These are phyloP conservation scores for Malassezia brasiliensis DNA, from an alignment of 1,284 basidiomycete genomes.

Conservation along the genomic window DNA sequence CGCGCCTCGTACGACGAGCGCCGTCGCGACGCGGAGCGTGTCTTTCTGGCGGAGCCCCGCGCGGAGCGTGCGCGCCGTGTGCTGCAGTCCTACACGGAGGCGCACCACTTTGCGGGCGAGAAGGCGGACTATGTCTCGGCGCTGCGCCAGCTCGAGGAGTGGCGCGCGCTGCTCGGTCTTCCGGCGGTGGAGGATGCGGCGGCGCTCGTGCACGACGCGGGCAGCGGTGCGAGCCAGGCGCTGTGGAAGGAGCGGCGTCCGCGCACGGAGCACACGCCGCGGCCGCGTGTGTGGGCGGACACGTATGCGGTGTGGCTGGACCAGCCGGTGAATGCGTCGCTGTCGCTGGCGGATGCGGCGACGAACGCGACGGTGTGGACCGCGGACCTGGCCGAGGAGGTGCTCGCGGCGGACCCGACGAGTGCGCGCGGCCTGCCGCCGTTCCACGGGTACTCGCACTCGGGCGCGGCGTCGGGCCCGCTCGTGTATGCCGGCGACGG, in stretches of 20 bases:
- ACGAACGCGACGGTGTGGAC: constrained; percentile 54
- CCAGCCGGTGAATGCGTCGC: constrained; percentile 32
- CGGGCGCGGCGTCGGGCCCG: constrained; percentile 53
- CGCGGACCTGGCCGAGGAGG: constrained; percentile 51
- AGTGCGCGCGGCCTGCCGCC: constrained; percentile 50
- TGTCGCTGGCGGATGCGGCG: constrained; percentile 26
- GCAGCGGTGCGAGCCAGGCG: constrained; percentile 24
- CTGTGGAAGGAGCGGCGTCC: constrained; percentile 20
- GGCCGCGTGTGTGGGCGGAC: constrained; percentile 36
- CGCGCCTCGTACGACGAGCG: neutral
- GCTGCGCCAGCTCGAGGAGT: constrained; percentile 28
- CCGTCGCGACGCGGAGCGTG: constrained; percentile 12
- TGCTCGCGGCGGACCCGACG: constrained; percentile 51
- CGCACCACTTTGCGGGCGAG: constrained; percentile 33
- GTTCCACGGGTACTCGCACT: constrained; percentile 50
- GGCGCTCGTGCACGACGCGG: constrained; percentile 38
- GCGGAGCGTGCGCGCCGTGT: constrained; percentile 25
- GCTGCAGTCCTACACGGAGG: constrained; percentile 31
- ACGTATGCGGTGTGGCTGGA: constrained; percentile 46
- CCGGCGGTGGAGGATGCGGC: constrained; percentile 22
- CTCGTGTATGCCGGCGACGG: constrained; percentile 77
- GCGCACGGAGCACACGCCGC: neutral
- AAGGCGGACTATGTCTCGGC: constrained; percentile 29
- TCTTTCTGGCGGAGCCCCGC: constrained; percentile 23
- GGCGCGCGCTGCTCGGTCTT: constrained; percentile 33